Conservation (phyloP, 352 stramenopile genomes). For the Elongisporangium anandrum region DNA sequence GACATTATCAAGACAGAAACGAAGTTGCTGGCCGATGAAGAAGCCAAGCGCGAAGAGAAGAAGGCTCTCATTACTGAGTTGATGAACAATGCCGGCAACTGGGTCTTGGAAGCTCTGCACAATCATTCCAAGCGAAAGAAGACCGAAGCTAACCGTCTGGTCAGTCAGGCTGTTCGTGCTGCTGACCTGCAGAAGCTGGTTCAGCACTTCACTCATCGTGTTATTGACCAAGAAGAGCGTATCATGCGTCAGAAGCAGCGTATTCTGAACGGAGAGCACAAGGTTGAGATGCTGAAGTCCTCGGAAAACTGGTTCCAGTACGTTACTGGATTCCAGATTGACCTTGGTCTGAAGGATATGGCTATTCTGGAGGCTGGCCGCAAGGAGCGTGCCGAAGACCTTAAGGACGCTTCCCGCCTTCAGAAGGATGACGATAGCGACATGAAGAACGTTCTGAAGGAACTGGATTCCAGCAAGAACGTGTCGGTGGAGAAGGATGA, state of each 20-base stretch:
- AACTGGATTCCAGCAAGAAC: slow-evolving; percentile 54
- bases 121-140: slow-evolving; percentile 87
- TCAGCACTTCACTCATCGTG: slow-evolving; percentile 86
- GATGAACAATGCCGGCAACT: slow-evolving; percentile 87
- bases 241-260: slow-evolving; percentile 90
- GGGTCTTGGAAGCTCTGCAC: slow-evolving; percentile 79
- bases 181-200: slow-evolving; percentile 84
- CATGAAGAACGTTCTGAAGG: slow-evolving; percentile 66
- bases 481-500: slow-evolving; percentile 74
- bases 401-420: slow-evolving; percentile 75
- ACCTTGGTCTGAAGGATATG: slow-evolving; percentile 83
- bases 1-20: slow-evolving; percentile 66
- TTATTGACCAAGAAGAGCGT: slow-evolving; percentile 87
- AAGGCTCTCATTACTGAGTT: slow-evolving; percentile 81
- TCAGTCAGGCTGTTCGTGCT: slow-evolving; percentile 78
- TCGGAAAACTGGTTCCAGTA: slow-evolving; percentile 89
- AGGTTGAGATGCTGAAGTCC: slow-evolving; percentile 89
- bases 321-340: slow-evolving; percentile 65
- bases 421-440: slow-evolving; percentile 83
- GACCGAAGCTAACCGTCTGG: slow-evolving; percentile 77
- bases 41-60: slow-evolving; percentile 86
- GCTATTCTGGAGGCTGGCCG: slow-evolving; percentile 71
- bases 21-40: slow-evolving; percentile 73
- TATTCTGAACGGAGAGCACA: slow-evolving; percentile 87
- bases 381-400: slow-evolving; percentile 61